These are phyloP conservation scores for Termitomyces sp. DNA, from an alignment of 768 basidiomycete genomes.

Conservation along the genomic window DNA sequence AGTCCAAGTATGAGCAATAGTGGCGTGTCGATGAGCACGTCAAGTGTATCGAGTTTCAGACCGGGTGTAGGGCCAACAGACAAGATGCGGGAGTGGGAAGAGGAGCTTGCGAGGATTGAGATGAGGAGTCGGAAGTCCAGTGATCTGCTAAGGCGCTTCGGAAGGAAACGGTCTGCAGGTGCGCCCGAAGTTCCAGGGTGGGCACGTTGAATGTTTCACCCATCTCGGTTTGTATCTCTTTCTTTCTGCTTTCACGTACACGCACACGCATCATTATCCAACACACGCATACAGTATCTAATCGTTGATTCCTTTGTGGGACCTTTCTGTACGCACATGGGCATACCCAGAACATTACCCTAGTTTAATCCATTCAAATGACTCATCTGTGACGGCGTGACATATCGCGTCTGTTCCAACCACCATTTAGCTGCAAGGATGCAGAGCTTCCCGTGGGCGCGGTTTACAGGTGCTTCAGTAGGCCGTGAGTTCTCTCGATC, in stretches of 20 bases:
- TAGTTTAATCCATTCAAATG: neutral
- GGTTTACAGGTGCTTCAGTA: conserved; percentile 38
- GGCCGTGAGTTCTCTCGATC: conserved; percentile 38
- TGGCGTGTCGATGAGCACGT: conserved; percentile 21
- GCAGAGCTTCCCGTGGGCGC: conserved; percentile 53
- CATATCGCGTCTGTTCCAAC: neutral
- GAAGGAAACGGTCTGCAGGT: conserved; percentile 25
- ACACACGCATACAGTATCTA: neutral
- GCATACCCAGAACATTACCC: neutral
- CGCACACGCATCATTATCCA: neutral
- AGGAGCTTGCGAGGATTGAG: conserved; percentile 70
- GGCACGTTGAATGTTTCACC: neutral
- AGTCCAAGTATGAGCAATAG: conserved; percentile 17
- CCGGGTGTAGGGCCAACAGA: conserved; percentile 25
- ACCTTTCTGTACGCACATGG: neutral
- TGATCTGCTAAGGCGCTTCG: conserved; percentile 36
- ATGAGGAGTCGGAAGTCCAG: conserved; percentile 47
- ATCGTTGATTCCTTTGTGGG: neutral
- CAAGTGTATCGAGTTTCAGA: conserved; percentile 21
- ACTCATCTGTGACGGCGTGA: neutral
- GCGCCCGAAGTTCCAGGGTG: conserved; percentile 13
- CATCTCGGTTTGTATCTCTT: neutral
- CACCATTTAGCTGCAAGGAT: conserved; percentile 9
- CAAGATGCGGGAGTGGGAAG: conserved; percentile 68
- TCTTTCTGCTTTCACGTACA: neutral